Percentiles rank a stretch among this genome's conserved stretches.
These are phyloP conservation scores for Colletotrichum limetticola DNA, from an alignment of 2,329 filamentous ascomycete genomes.

Conservation along the genomic window DNA sequence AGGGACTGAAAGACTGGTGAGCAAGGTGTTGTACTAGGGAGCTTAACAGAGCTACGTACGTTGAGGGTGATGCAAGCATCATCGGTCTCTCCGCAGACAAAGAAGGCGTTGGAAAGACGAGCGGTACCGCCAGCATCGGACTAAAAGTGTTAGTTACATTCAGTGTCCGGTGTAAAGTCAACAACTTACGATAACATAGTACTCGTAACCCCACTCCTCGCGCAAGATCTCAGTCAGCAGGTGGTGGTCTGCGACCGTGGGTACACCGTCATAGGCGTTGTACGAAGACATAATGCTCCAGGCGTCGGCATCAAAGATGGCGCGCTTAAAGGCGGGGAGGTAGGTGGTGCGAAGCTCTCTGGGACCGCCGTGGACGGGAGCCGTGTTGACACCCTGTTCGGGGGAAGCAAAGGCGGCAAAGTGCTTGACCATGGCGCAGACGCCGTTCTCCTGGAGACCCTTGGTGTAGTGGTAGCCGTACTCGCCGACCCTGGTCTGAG, in stretches of 20 bases:
- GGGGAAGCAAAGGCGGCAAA: slow-evolving; percentile 76
- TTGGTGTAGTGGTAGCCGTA: slow-evolving; percentile 68
- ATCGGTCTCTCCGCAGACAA: slow-evolving; percentile 71
- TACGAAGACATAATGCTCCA: slow-evolving; percentile 80
- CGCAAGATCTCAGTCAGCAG: slow-evolving; percentile 76
- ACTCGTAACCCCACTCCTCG: slow-evolving; percentile 78
- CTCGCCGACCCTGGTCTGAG: slow-evolving; percentile 63
- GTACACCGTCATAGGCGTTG: slow-evolving; percentile 78
- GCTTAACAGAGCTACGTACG: slow-evolving; percentile 43
- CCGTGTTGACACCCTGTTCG: slow-evolving; percentile 79
- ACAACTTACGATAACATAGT: slow-evolving; percentile 62
- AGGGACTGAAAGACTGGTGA: slow-evolving; percentile 55
- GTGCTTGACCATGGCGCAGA: slow-evolving; percentile 80
- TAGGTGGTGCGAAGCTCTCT: slow-evolving; percentile 65
- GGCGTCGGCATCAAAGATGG: slow-evolving; percentile 76
- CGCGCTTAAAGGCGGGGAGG: slow-evolving; percentile 72
- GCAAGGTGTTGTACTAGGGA: background rate
- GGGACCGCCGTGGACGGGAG: slow-evolving; percentile 64
- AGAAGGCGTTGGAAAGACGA: slow-evolving; percentile 71
- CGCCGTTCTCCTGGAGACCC: slow-evolving; percentile 71
- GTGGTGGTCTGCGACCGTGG: slow-evolving; percentile 72
- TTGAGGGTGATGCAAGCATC: slow-evolving; percentile 72
- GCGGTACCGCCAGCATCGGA: slow-evolving; percentile 77
- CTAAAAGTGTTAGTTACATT: slow-evolving; percentile 5
- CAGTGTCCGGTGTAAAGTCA: background rate